Percentiles rank a stretch among this genome's conserved stretches.
Conservation (phyloP, 768 basidiomycete species). For the Lyophyllum atratum region DNA sequence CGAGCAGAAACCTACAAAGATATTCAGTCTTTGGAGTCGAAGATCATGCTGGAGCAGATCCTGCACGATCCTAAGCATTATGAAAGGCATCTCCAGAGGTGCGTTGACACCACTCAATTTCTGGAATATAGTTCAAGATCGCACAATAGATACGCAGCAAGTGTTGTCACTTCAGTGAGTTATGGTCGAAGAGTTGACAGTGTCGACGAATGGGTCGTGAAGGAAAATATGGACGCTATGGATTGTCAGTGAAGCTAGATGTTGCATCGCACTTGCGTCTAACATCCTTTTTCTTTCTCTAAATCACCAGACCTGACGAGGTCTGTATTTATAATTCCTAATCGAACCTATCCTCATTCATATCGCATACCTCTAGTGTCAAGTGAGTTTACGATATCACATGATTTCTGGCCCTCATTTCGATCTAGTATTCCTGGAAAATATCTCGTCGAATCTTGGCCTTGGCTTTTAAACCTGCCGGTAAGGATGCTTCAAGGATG, state of each 20-base stretch:
- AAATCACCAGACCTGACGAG: constrained; percentile 17
- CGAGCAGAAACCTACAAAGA: constrained; percentile 44
- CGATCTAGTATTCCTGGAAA: constrained; percentile 46
- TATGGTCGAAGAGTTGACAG: constrained; percentile 46
- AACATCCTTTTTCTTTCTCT: not conserved
- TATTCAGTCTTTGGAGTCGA: constrained; percentile 50
- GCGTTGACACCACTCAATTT: not conserved
- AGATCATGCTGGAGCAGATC: constrained; percentile 42
- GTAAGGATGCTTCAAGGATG: constrained; percentile 20
- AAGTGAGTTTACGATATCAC: not conserved
- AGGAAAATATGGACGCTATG: constrained; percentile 44
- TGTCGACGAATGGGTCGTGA: constrained; percentile 48
- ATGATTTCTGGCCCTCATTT: not conserved
- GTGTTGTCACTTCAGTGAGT: constrained; percentile 43
- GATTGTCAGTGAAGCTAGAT: constrained; percentile 33
- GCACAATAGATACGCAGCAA: constrained; percentile 41
- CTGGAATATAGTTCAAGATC: not conserved
- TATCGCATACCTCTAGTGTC: not conserved
- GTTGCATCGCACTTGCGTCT: not conserved
- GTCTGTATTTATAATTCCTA: constrained; percentile 4
- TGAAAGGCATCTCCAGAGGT: constrained; percentile 44
- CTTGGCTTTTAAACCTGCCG: constrained; percentile 47
- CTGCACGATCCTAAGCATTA: constrained; percentile 38
- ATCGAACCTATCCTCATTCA: not conserved
- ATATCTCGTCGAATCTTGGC: constrained; percentile 49